Base-by-base conservation (phyloP, 768 basidiomycete species). In the Kwoniella bestiolae region DNA sequence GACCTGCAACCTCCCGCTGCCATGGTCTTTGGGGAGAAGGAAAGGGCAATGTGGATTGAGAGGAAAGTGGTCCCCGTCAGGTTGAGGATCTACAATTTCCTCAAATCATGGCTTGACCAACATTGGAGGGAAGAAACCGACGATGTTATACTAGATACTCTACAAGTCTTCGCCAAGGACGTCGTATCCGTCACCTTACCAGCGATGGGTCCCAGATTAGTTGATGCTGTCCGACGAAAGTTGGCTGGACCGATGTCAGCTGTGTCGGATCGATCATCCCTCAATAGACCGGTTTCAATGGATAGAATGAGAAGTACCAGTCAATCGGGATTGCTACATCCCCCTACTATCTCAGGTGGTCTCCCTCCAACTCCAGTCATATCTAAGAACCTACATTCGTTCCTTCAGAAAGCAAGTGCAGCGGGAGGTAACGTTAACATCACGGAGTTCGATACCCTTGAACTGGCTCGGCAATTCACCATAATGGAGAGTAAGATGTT, bases 91-190 rank as follows among this genome's bases (percentile, higher is more conserved):
- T 90, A 90, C 49, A 95, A 95, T 79, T 88, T 97, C 77, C 86
- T 98, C 83, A 97, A 94, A 84, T 85, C 85, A 11, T 99, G 96
- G 96, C 84, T 96, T 56, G 94, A 98, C 79, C 83, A 85, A 67
- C 89, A 95, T 81, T 98, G 95, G 94, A 85, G 89, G 6, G 79
- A 87, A n/a, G 85, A 85, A 0, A 84, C 86, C 9, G 96, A 98
- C 78, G 86, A 87, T 64, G 83, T 83, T 7, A 88, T 89, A 18
- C 82, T 84, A 28, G 78, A 78, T 1, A 64, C 60, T 0, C 56
- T 85, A 21, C 60, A 65, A 25, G 63, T 66, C 8, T 84, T 83
- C 65, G 71, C 80, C 3, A 47, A 65, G 2, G 79, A 81, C 0
- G 56, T 70, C 1, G 65, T 82, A 18, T 63, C 65, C 18, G 63